Conservation (phyloP, 2,329 filamentous ascomycete species). For the Scytalidium lignicola region DNA sequence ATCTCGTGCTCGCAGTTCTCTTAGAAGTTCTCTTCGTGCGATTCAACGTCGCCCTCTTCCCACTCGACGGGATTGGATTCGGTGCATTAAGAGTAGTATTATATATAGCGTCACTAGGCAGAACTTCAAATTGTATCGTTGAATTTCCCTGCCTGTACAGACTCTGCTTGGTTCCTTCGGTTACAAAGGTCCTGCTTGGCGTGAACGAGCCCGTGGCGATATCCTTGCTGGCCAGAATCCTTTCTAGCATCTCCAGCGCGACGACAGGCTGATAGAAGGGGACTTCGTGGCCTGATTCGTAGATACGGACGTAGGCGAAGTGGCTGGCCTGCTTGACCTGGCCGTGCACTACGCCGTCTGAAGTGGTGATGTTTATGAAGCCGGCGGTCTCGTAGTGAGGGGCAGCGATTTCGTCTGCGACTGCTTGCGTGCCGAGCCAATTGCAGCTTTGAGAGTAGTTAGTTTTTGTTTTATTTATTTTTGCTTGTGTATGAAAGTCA, state of each 20-base stretch:
- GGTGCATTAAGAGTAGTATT: slow-evolving; percentile 38
- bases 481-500: too few species aligned
- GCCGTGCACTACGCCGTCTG: slow-evolving; percentile 59
- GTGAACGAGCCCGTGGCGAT: slow-evolving; percentile 46
- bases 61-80: slow-evolving; percentile 21
- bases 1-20: background rate
- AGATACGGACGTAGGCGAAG: slow-evolving; percentile 60
- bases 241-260: slow-evolving; percentile 45
- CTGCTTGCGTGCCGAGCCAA: slow-evolving; percentile 66
- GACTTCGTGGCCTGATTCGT: slow-evolving; percentile 55
- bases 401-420: slow-evolving; percentile 54
- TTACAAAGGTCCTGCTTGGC: slow-evolving; percentile 28
- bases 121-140: slow-evolving; percentile 38
- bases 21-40: background rate
- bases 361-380: slow-evolving; percentile 65
- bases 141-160: slow-evolving; percentile 22
- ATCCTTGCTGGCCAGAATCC: slow-evolving; percentile 42
- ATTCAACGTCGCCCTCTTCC: background rate
- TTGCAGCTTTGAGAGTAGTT: slow-evolving; percentile 55
- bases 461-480: slow-evolving; percentile 21
- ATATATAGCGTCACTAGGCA: slow-evolving; percentile 40
- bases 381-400: slow-evolving; percentile 52
- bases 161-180: slow-evolving; percentile 16
- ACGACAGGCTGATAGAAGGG: slow-evolving; percentile 49
- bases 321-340: slow-evolving; percentile 71